A percentile compares a stretch with the other conserved stretches of the same genome.
Conservation (phyloP, 176 grass and related monocot genomes). For the Bolboschoenus planiculmis region DNA sequence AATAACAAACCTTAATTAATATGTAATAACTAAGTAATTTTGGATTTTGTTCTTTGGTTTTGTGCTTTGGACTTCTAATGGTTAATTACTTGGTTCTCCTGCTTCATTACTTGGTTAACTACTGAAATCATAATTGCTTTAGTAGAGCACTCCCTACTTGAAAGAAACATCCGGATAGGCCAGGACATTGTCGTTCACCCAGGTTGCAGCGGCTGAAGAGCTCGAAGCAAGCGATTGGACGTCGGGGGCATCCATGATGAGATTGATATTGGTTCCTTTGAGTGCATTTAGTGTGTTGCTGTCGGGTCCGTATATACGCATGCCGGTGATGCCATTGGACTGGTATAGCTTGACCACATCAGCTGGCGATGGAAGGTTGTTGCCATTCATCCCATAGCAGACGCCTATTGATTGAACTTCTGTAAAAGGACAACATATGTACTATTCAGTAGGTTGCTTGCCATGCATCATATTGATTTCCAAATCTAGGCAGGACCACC, state of each 20-base stretch:
- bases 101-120: no score
- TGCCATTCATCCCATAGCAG: conserved; percentile 39
- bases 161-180: conserved; percentile 20
- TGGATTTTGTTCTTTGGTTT: no score
- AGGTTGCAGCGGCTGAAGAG: conserved; percentile 1
- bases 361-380: conserved; percentile 35
- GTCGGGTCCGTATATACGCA: conserved; percentile 46
- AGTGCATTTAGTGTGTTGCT: conserved; percentile 25
- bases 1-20: no score
- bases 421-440: background rate
- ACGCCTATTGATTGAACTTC: conserved; percentile 29
- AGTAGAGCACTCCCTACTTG: conserved; percentile 19
- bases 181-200: conserved; percentile 32
- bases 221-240: conserved; percentile 14
- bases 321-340: conserved; percentile 38
- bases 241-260: conserved; percentile 39
- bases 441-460: background rate
- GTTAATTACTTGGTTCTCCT: no score
- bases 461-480: background rate
- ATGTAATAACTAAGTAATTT: no score
- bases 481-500: background rate
- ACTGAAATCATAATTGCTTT: no score
- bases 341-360: conserved; percentile 52
- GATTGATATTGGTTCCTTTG: conserved; percentile 18
- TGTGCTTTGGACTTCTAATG: no score